Conservation (phyloP, 1,284 basidiomycete genomes). For the Neotropicomus parvogracilis region DNA sequence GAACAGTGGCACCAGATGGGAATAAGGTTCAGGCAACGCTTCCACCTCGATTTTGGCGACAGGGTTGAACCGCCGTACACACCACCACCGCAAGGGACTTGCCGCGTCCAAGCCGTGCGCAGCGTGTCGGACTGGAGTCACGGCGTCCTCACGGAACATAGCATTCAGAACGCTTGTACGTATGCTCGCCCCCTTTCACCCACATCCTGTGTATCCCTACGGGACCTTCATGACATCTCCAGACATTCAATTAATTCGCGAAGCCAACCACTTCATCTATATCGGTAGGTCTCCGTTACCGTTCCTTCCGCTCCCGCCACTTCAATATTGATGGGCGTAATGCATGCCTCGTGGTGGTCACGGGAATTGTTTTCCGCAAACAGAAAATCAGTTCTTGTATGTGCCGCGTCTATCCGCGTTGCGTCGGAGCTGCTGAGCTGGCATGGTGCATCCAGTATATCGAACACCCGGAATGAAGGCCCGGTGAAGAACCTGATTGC, state of each 20-base stretch:
- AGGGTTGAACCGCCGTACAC: constrained; percentile 40
- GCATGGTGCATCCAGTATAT: constrained; percentile 55
- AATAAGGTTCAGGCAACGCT: constrained; percentile 59
- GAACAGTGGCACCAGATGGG: constrained; percentile 60
- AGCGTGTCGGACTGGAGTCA: constrained; percentile 91
- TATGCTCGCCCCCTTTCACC: constrained; percentile 19
- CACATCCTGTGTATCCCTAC: constrained; percentile 5
- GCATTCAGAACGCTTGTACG: constrained; percentile 84
- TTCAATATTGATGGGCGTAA: constrained; percentile 10
- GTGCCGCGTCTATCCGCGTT: constrained; percentile 29
- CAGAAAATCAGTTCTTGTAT: constrained; percentile 94
- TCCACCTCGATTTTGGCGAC: constrained; percentile 36
- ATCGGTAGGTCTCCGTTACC: constrained; percentile 56
- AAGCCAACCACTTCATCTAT: constrained; percentile 86
- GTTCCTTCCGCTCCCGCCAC: not conserved
- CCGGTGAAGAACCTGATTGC: constrained; percentile 82
- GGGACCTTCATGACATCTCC: constrained; percentile 7
- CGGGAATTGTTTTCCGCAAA: constrained; percentile 2
- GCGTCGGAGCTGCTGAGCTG: constrained; percentile 13
- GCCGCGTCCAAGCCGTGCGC: constrained; percentile 73
- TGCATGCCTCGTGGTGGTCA: constrained; percentile 11
- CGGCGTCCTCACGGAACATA: constrained; percentile 80
- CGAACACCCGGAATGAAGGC: constrained; percentile 61
- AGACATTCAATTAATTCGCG: constrained; percentile 80
- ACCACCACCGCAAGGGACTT: constrained; percentile 45